Base-by-base conservation (phyloP, 352 stramenopile genomes). In the Phytophthora tentaculata region DNA sequence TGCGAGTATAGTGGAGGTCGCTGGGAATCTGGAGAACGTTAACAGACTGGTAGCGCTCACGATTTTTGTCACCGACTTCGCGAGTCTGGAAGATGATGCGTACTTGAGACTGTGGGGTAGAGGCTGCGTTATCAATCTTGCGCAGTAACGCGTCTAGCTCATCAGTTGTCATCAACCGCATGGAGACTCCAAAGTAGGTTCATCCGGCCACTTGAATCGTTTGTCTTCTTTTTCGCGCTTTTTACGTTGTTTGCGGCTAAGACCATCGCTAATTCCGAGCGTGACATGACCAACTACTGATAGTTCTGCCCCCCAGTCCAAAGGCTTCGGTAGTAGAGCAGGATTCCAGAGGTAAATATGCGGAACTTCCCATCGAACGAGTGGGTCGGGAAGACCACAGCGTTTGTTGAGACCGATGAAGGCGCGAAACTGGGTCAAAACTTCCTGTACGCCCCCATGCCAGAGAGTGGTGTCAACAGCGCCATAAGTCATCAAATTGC, bases 1-100 rank as follows among this genome's bases (percentile, higher is more conserved):
- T 60, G 60, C 86, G 95, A 64, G 93, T 71, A 61, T 96, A 93
- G 6, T 74, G 61, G 16, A 76, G 20, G 17, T 80, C 66, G 12
- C 64, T 76, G 44, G 65, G 24, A 29, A 80, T 61, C 32, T 77
- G 58, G 24, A 70, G 68, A 17, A 80, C 69, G 32, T 70, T 69
- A 10, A 45, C 24, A 45, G 61, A 74, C 41, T 59, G 56, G 49
- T 68, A 67, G 5, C 28, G 44, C 5, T 6, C 8, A 24, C 64
- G 45, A 24, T 64, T 41, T 16, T 63, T 68, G 32, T 59, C 48
- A n/a, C 44, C 22, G 5, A 55, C 35, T 22, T 86, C 76, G 4
- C 66, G 56, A 14, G 61, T 77, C 69, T 91, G 83, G 58, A 89
- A 86, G 24, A 89, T 73, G 29, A 91, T 73, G 9, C 71, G 77